Base-by-base conservation (phyloP, 768 basidiomycete genomes). In the Hygrophorus russula region DNA sequence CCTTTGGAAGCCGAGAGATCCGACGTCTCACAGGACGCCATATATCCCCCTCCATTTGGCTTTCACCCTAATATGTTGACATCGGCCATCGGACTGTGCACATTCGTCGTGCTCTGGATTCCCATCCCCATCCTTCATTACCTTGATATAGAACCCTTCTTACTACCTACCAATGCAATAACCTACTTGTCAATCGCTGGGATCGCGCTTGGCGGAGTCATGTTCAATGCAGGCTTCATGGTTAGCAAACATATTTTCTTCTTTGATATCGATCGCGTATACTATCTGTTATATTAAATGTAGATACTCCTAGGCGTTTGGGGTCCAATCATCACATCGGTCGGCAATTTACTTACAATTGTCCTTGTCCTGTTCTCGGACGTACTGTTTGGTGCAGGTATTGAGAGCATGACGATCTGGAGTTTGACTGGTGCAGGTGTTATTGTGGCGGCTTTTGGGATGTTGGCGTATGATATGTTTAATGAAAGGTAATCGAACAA, bases 301-400 rank as follows among this genome's bases (percentile, higher is more conserved):
- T 34, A 91, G 88, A 70, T 86, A 43, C 67, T 94, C 2, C 66
- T 94, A 38, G 85, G 84, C 19, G 61, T 86, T 19, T 92, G 87
- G 86, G 90, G 90, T 3, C 90, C 90, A 5, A 78, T 92, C 33
- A 74, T 90, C 34, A 78, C 80, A 7, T 89, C 87, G 2, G 91
- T 96, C 27, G 91, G 90, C 36, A 90, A 77, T 59, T 71, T 98
- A n/a, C 70, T 94, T n/a, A 92, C 92, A 4, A 93, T 94, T 51
- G 87, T 94, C 30, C 71, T 96, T 39, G 86, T 91, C 11, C 75
- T 91, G 37, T 53, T 88, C 12, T 77, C 83, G 33, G 92, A 97
- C 60, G 68, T 82, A 6, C 50, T 81, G 13, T 82, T 91, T 48
- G 79, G 87, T 15, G 69, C 71, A 41, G 78, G 73, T 2, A 58